Percentiles rank a stretch among this genome's conserved stretches.
phyloP scores from a whole-genome alignment of 306 rosid genomes.

The cucumber (Cucumis sativus) region DNA sequence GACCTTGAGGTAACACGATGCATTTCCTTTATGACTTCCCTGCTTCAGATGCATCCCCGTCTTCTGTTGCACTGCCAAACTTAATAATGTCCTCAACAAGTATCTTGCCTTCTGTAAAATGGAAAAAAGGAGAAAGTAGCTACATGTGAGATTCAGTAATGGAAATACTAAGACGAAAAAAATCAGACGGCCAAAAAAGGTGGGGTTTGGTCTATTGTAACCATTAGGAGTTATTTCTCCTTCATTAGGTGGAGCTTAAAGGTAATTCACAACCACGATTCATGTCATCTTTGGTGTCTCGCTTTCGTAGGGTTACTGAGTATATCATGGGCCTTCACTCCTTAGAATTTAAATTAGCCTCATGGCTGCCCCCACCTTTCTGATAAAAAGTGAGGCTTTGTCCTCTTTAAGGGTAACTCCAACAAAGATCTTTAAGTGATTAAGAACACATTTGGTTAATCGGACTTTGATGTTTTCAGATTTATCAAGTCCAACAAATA shows the following conservation, averaged over 20 bases:
- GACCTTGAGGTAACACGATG: background rate
- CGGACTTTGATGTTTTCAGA: too few relatives aligned
- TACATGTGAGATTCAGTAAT: background rate
- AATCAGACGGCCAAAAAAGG: background rate
- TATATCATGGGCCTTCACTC: background rate
- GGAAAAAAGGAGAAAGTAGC: background rate
- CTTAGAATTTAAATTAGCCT: background rate
- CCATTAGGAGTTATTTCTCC: background rate
- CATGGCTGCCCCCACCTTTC: background rate
- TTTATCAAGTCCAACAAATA: too few relatives aligned
- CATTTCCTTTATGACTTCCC: background rate
- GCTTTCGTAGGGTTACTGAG: background rate
- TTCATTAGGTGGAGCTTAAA: background rate
- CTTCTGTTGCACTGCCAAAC: constrained; percentile 47
- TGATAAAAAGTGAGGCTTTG: background rate
- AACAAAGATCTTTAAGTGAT: background rate
- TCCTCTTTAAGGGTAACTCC: background rate
- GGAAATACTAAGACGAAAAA: background rate
- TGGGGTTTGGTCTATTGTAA: background rate
- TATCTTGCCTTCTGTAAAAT: constrained; percentile 70
- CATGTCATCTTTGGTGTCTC: background rate
- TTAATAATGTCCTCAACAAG: constrained; percentile 87
- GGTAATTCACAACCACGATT: background rate
- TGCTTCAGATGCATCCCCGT: background rate
- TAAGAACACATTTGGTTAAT: background rate